A percentile compares a stretch with the other conserved stretches of the same genome.
These are phyloP conservation scores for Daldinia loculata DNA, from an alignment of 495 filamentous ascomycete genomes.

Conservation along the genomic window DNA sequence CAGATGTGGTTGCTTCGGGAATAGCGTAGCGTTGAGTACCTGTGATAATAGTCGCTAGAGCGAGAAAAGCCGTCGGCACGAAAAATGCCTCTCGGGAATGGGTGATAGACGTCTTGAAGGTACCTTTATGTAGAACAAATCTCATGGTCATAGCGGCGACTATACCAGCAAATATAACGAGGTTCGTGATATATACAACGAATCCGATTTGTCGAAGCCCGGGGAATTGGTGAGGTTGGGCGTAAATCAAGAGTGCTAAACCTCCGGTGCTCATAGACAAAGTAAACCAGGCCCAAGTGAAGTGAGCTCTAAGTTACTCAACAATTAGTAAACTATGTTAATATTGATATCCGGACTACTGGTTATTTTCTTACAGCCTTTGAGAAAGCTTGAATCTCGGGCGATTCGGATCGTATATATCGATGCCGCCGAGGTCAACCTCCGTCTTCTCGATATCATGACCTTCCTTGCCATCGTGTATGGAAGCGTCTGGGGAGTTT, in stretches of 20 bases:
- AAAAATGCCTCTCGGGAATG: conserved; percentile 72
- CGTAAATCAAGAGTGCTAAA: conserved; percentile 65
- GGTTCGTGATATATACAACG: conserved; percentile 67
- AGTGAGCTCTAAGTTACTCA: conserved; percentile 51
- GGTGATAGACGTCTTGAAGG: conserved; percentile 63
- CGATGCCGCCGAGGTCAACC: conserved; percentile 2
- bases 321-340: background rate
- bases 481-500: conserved; percentile 28
- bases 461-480: conserved; percentile 27
- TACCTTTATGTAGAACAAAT: conserved; percentile 62
- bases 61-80: conserved; percentile 72
- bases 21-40: conserved; percentile 67
- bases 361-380: conserved; percentile 52
- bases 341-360: background rate
- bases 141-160: conserved; percentile 61
- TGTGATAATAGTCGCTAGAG: conserved; percentile 68
- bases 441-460: conserved; percentile 15
- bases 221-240: conserved; percentile 67
- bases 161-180: conserved; percentile 62
- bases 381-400: conserved; percentile 45
- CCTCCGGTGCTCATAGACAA: conserved; percentile 72
- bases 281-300: conserved; percentile 78
- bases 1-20: conserved; percentile 44
- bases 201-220: conserved; percentile 67
- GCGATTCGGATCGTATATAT: conserved; percentile 34